A percentile compares a stretch with the other conserved stretches of the same genome.
Conservation (phyloP, 345 rosid genomes). For the Salix udensis region DNA sequence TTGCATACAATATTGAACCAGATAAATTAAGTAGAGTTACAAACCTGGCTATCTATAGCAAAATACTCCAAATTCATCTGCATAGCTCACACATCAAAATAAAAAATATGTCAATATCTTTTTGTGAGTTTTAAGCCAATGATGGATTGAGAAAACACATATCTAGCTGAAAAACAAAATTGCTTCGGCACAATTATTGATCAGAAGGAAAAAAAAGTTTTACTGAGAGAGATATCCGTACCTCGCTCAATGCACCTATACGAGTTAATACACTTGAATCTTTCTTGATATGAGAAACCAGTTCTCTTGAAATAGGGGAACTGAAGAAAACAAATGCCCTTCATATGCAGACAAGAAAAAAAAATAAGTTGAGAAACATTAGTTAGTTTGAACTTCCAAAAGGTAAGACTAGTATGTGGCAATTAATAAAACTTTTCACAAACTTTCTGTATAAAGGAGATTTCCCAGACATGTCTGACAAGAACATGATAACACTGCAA, state of each 20-base stretch:
- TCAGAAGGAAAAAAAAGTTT: neutral
- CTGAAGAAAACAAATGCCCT: constrained; percentile 99
- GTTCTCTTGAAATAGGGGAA: constrained; percentile 80
- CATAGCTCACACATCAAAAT: constrained; percentile 28
- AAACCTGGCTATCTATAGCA: constrained; percentile 95
- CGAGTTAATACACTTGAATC: constrained; percentile 86
- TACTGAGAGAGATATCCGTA: constrained; percentile 17
- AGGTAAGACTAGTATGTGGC: constrained; percentile 3
- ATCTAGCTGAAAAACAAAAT: constrained; percentile 3
- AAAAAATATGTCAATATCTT: constrained; percentile 5
- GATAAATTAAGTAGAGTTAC: constrained; percentile 1
- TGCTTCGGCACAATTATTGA: constrained; percentile 18
- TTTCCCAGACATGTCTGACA: constrained; percentile 97
- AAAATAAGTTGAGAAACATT: constrained; percentile 15
- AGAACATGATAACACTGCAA: constrained; percentile 82
- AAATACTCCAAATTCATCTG: constrained; percentile 99
- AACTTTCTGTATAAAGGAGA: constrained; percentile 92
- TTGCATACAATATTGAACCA: neutral
- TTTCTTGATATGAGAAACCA: constrained; percentile 77
- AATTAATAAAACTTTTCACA: constrained; percentile 31
- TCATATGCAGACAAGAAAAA: constrained; percentile 24
- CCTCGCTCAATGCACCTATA: constrained; percentile 94
- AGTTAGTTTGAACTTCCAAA: neutral
- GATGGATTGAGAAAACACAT: neutral
- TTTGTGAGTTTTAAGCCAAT: constrained; percentile 5